Evolutionary conservation across 2,329 filamentous ascomycete species (phyloP).

Genomic region (Phialocephala subalpina): DNA sequence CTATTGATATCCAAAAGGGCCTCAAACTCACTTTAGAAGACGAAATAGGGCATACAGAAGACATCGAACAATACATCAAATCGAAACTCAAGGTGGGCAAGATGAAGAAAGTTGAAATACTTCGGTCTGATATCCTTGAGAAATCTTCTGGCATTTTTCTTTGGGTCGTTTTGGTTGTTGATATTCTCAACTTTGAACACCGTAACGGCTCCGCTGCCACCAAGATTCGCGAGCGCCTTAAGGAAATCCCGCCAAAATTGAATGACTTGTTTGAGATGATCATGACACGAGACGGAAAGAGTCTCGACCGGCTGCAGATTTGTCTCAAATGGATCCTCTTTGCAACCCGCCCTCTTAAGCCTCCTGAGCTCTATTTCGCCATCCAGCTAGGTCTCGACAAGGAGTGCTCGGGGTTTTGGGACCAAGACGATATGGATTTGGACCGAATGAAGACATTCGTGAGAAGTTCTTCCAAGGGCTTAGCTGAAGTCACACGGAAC

Average conservation of each 20-base stretch:
- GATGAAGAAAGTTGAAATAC: constrained; percentile 22
- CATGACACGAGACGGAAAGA: constrained; percentile 49
- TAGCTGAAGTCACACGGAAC: constrained; percentile 47
- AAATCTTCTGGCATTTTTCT: constrained; percentile 35
- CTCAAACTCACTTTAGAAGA: constrained; percentile 38
- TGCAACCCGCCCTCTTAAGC: constrained; percentile 43
- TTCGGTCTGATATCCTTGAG: constrained; percentile 28
- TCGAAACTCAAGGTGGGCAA: constrained; percentile 35
- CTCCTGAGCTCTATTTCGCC: constrained; percentile 36
- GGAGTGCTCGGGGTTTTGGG: constrained; percentile 29
- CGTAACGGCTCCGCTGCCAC: constrained; percentile 17
- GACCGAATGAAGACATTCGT: constrained; percentile 47
- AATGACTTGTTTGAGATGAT: constrained; percentile 33
- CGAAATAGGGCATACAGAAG: constrained; percentile 39
- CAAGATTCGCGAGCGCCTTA: constrained; percentile 46
- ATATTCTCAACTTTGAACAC: constrained; percentile 54
- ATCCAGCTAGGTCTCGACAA: constrained; percentile 29
- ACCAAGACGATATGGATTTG: constrained; percentile 37
- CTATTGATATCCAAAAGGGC: constrained; percentile 35
- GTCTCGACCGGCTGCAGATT: constrained; percentile 51
- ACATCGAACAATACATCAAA: constrained; percentile 41
- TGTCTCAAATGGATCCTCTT: constrained; percentile 64
- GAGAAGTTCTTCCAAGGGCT: constrained; percentile 51
- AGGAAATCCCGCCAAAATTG: constrained; percentile 40
- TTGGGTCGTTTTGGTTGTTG: constrained; percentile 35